phyloP scores from a whole-genome alignment of 495 filamentous ascomycete species.

The Evernia prunastri region DNA sequence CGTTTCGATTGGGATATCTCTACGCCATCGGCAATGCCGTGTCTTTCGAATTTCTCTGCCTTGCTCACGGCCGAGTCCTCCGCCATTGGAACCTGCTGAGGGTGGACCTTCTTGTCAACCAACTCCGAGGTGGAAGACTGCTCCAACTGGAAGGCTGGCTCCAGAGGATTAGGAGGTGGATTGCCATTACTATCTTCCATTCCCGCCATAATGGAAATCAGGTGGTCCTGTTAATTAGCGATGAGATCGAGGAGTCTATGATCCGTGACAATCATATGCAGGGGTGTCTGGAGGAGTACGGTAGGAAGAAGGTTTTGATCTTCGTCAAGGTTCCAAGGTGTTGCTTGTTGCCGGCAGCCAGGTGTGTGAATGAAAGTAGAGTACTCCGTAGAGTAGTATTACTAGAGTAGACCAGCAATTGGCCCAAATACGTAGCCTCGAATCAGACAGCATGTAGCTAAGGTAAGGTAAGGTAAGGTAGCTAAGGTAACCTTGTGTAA shows the following conservation, averaged over 20 bases:
- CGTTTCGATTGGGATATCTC: constrained; percentile 54
- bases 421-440: background rate
- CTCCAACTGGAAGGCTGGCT: constrained; percentile 19
- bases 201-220: background rate
- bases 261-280: background rate
- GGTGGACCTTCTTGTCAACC: constrained; percentile 22
- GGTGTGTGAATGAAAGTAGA: background rate
- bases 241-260: background rate
- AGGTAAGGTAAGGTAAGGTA: no score
- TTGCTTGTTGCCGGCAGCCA: background rate
- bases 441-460: background rate
- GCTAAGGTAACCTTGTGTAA: no score
- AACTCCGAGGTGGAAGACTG: background rate
- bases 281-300: background rate
- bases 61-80: constrained; percentile 33
- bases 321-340: background rate
- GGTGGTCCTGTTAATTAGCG: background rate
- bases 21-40: constrained; percentile 18
- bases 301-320: background rate
- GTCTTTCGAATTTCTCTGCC: constrained; percentile 32
- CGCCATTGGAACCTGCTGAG: constrained; percentile 22
- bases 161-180: constrained; percentile 20
- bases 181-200: constrained; percentile 8
- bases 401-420: background rate
- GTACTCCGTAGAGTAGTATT: no score